These are phyloP conservation scores for Fusarium coffeatum DNA, from an alignment of 2,329 filamentous ascomycete genomes.

Conservation along the genomic window DNA sequence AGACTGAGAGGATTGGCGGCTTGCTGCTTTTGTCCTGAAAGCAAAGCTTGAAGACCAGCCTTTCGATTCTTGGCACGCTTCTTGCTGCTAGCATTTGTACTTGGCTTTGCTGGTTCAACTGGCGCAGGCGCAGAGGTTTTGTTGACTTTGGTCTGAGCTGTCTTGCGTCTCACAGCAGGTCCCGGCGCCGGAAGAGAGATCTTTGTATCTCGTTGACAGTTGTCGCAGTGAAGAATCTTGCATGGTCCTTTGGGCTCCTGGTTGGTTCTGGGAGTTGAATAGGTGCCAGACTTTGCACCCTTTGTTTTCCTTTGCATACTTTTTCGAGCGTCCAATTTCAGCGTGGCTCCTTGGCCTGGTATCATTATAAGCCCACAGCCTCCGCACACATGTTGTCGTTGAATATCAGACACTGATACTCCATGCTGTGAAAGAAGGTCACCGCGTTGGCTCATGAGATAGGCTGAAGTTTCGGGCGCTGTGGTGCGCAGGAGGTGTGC, in stretches of 20 bases:
- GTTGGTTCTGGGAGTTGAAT: slow-evolving; percentile 3
- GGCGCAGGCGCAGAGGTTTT: slow-evolving; percentile 14
- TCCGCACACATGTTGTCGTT: slow-evolving; percentile 66
- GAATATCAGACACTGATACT: slow-evolving; percentile 58
- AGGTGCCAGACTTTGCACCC: slow-evolving; percentile 7
- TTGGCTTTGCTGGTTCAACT: slow-evolving; percentile 48
- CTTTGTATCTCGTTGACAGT: slow-evolving; percentile 58
- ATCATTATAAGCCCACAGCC: slow-evolving; percentile 72
- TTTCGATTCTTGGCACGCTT: slow-evolving; percentile 74
- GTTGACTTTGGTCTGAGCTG: slow-evolving; percentile 36
- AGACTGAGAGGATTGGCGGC: slow-evolving; percentile 60
- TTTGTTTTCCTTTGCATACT: slow-evolving; percentile 15
- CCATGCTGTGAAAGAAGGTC: slow-evolving; percentile 61
- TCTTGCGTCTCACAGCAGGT: slow-evolving; percentile 43
- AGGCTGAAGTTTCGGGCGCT: slow-evolving; percentile 68
- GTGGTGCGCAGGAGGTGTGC: slow-evolving; percentile 66
- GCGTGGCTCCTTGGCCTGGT: slow-evolving; percentile 57
- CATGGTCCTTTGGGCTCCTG: slow-evolving; percentile 39
- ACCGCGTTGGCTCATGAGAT: slow-evolving; percentile 67
- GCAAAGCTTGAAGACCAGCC: slow-evolving; percentile 72
- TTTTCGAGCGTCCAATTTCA: slow-evolving; percentile 53
- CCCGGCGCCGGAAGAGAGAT: slow-evolving; percentile 56
- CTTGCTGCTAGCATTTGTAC: slow-evolving; percentile 69
- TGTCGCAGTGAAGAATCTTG: slow-evolving; percentile 59
- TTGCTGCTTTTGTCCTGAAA: slow-evolving; percentile 64